Evolutionary conservation across 805 yeast genomes (phyloP), one percentile per base, ranked within the genome.

Genomic region (Candida verbasci): DNA sequence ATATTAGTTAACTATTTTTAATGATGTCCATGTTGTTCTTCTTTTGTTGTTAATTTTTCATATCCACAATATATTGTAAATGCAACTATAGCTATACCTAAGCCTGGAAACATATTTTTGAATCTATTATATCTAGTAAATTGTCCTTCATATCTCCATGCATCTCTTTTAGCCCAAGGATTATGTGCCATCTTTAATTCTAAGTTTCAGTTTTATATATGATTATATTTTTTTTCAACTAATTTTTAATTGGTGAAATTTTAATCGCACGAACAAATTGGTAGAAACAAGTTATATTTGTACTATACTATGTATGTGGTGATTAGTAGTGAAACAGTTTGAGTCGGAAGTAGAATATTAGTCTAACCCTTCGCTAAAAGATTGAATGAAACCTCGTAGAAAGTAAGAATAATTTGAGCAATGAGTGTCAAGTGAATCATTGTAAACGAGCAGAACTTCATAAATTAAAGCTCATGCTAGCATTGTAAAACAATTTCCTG

Each of bases 61-160:
- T 77, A 79, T 23, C 76, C 74, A 42, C 76, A 70, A 54, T 80
- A 81, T 16, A 74, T 68, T 22, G 78, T 65, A 52, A 86, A 86
- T 3, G 88, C 93, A 12, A 78, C 88, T 17, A 80, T 69, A 18
- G 89, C 95, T 28, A 80, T 70, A 21, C 86, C 85, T 34, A 86
- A 70, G 3, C 95, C 95, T 3, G 95, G 95, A 53, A 86, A 76
- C 11, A 85, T 72, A 39, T 78, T 78, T 51, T 72, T 78, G 59
- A 78, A 80, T 49, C 93, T 70, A 61, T 80, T 78, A 34, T 64
- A 62, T 49, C 86, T 77, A 37, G 84, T 72, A 66, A 86, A 86
- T 36, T 80, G 85, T 41, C 93, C 94, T 52, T 78, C 81, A 62
- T 79, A 82, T 71, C 95, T 80, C 95, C 95, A 86, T 31, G 94